Base-by-base conservation (phyloP, 192 early-diverging fungal genomes). In the Allomyces macrogynus region DNA sequence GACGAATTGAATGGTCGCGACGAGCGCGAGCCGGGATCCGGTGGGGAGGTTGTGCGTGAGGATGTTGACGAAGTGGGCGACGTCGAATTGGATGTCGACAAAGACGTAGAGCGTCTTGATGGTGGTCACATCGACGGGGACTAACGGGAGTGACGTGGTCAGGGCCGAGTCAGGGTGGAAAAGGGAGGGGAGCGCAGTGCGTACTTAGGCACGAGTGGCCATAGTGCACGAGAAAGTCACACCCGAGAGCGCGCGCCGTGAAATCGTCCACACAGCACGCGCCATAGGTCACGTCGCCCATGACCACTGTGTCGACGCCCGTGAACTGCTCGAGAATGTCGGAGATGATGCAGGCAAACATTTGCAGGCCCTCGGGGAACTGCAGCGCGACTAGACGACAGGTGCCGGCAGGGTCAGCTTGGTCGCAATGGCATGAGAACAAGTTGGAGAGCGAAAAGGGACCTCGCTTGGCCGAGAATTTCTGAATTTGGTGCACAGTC, bases 231-330 rank as follows among this genome's bases (percentile, higher is more conserved):
- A 99, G 80, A 71, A 95, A 96, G 74, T 99, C 94, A 74, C 96
- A 99, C 10, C 86, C 91, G 8, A 97, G 79, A 1, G 86, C 89
- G 32, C 78, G 78, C 0, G 96, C 93, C 0, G 94, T 92, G 69
- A 86, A 99, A 70, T 99, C 96, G 73, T 99, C 96, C 11, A 99
- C 81, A 71, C 96, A 99, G 71, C 96, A 99, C 8, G 96, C 96
- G 22, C 96, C 96, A 68, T 99, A 99, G 0, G 96, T 99, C 0
- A 99, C 96, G 71, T 99, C 96, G 40, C 92, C 95, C 93, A 97
- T 95, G 26, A 99, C 86, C 18, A 99, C 77, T 5, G 91, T 91
- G 67, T 96, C 93, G 0, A 91, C 92, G 9, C 77, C 72, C 67
- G 86, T 84, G 70, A 90, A 93, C 62, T 79, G 75, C 79, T 92